Percentiles rank a stretch among this genome's conserved stretches.
Evolutionary conservation across 768 basidiomycete genomes (phyloP).

Genomic region (Amanita exitialis): DNA sequence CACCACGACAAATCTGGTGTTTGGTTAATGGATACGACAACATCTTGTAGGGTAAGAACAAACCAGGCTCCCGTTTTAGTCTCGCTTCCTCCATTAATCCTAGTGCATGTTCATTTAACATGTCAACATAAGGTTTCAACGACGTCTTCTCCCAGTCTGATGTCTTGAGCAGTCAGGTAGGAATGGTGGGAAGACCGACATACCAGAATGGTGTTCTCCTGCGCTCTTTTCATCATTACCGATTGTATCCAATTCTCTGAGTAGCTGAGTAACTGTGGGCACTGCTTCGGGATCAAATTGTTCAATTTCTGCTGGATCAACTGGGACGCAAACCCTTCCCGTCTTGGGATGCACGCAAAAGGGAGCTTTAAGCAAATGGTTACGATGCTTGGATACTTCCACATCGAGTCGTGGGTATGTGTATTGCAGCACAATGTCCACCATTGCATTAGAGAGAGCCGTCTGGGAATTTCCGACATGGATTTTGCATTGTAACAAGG

Average conservation of each 20-base stretch:
- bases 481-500: background rate
- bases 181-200: slow-evolving; percentile 3
- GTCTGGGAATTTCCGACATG: slow-evolving; percentile 9
- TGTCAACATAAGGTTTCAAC: slow-evolving; percentile 80
- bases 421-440: slow-evolving; percentile 88
- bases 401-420: slow-evolving; percentile 95
- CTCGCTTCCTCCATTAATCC: slow-evolving; percentile 49
- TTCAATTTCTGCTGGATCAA: slow-evolving; percentile 68
- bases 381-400: slow-evolving; percentile 94
- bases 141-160: slow-evolving; percentile 82
- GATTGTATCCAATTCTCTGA: slow-evolving; percentile 62
- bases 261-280: slow-evolving; percentile 79
- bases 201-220: slow-evolving; percentile 42
- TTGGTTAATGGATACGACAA: background rate
- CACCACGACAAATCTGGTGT: slow-evolving; percentile 25
- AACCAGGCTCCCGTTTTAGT: slow-evolving; percentile 35
- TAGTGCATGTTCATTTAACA: slow-evolving; percentile 69
- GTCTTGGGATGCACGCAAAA: slow-evolving; percentile 97
- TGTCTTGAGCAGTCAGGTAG: slow-evolving; percentile 3
- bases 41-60: slow-evolving; percentile 3
- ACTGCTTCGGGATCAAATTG: slow-evolving; percentile 78
- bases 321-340: slow-evolving; percentile 89
- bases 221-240: slow-evolving; percentile 19
- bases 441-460: slow-evolving; percentile 40
- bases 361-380: slow-evolving; percentile 95